phyloP scores from a whole-genome alignment of 225 moss, liverwort and hornwort species.

The Thuidium tamariscinum region DNA sequence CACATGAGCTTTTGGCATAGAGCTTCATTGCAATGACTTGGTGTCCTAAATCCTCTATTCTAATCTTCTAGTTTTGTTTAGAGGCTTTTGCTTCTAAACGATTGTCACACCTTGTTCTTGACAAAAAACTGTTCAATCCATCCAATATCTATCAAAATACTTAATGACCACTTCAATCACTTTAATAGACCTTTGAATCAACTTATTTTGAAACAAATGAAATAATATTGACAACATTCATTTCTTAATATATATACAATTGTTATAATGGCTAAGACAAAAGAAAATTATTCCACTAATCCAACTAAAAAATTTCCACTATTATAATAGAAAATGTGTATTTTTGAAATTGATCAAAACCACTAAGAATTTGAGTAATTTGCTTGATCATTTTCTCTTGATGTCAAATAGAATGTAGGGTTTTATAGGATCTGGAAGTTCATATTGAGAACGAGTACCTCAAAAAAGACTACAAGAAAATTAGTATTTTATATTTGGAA shows the following conservation, averaged over 20 bases:
- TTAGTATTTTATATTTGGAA: no score
- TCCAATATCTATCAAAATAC: background rate
- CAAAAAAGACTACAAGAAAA: no score
- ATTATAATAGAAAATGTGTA: no score
- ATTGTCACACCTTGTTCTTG: background rate
- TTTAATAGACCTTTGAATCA: no score
- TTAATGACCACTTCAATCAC: rapidly evolving
- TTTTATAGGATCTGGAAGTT: no score
- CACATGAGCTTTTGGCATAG: background rate
- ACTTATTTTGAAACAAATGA: background rate
- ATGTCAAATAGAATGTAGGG: no score
- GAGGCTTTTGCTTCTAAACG: background rate
- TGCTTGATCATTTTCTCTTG: no score
- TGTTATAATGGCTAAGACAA: rapidly evolving
- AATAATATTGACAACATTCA: background rate
- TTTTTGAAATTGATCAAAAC: no score
- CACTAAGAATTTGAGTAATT: no score
- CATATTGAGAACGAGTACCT: no score
- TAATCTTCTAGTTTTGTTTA: background rate
- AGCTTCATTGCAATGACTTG: background rate
- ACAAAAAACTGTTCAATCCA: background rate
- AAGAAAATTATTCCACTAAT: background rate
- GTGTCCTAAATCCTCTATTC: background rate
- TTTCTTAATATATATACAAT: no score
- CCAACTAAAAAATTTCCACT: background rate